Conservation (phyloP, 2,329 filamentous ascomycete species). For the Cercospora berteroae region DNA sequence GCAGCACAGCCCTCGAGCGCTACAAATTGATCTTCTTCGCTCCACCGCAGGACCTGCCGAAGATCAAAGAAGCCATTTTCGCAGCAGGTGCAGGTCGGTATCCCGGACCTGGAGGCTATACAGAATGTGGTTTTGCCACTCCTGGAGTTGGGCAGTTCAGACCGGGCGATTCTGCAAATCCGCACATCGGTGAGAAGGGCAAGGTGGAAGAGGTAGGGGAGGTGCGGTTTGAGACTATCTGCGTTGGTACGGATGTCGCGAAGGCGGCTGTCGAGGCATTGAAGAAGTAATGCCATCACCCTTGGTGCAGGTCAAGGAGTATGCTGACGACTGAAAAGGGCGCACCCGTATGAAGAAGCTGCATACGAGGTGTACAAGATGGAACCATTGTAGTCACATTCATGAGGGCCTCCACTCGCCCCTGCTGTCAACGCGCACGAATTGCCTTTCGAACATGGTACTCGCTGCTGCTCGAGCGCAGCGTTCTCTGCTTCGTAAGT, state of each 20-base stretch:
- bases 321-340: neutral
- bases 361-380: slow-evolving; percentile 15
- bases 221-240: slow-evolving; percentile 62
- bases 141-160: slow-evolving; percentile 65
- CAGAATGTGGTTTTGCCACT: slow-evolving; percentile 43
- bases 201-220: slow-evolving; percentile 60
- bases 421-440: neutral
- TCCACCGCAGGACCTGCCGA: slow-evolving; percentile 39
- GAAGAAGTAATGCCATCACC: slow-evolving; percentile 54
- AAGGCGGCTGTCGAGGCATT: slow-evolving; percentile 60
- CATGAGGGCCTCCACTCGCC: neutral
- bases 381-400: neutral
- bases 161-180: slow-evolving; percentile 60
- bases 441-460: neutral
- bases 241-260: slow-evolving; percentile 57
- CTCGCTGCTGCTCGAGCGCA: neutral
- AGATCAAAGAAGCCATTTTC: slow-evolving; percentile 48
- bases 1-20: slow-evolving; percentile 16
- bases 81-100: slow-evolving; percentile 46
- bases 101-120: slow-evolving; percentile 45
- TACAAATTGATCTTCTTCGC: slow-evolving; percentile 50
- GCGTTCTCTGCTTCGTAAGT: neutral
- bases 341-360: slow-evolving; percentile 13
- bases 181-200: slow-evolving; percentile 60
- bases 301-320: neutral